phyloP scores from a whole-genome alignment of 2,329 filamentous ascomycete species.

The Fusarium avenaceum region DNA sequence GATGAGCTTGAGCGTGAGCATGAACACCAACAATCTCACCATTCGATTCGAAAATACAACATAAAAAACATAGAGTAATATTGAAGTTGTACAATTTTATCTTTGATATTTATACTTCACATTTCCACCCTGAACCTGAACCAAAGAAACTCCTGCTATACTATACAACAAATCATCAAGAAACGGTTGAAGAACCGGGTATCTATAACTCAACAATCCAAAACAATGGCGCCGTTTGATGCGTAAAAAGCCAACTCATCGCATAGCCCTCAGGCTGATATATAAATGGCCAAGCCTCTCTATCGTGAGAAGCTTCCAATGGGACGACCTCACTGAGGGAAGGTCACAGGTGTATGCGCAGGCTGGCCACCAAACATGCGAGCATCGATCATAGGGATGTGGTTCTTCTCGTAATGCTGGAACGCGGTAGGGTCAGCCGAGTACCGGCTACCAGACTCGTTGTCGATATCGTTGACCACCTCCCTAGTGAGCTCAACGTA shows the following conservation, averaged over 20 bases:
- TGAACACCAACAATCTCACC: neutral
- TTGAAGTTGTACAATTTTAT: neutral
- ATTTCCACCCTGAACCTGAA: constrained; percentile 7
- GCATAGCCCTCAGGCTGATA: constrained; percentile 3
- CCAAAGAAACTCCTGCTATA: constrained; percentile 33
- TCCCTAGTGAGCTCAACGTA: constrained; percentile 85
- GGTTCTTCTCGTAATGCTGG: constrained; percentile 63
- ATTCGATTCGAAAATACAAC: neutral
- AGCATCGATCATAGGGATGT: constrained; percentile 62
- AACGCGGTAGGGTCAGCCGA: constrained; percentile 58
- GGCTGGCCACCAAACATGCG: constrained; percentile 56
- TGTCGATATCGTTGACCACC: constrained; percentile 63
- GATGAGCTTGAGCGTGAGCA: neutral
- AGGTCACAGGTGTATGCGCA: constrained; percentile 41
- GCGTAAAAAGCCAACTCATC: constrained; percentile 33
- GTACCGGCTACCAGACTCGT: constrained; percentile 60
- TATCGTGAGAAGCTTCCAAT: neutral
- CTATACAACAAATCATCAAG: constrained; percentile 15
- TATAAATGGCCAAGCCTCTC: neutral
- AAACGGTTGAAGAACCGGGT: constrained; percentile 40
- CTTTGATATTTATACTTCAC: neutral
- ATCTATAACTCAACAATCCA: constrained; percentile 46
- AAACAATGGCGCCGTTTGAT: constrained; percentile 45
- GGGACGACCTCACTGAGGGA: constrained; percentile 38
- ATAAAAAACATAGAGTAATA: neutral